Base-by-base conservation (phyloP, 2,329 filamentous ascomycete species). In the Coleophoma eucalyptorum region DNA sequence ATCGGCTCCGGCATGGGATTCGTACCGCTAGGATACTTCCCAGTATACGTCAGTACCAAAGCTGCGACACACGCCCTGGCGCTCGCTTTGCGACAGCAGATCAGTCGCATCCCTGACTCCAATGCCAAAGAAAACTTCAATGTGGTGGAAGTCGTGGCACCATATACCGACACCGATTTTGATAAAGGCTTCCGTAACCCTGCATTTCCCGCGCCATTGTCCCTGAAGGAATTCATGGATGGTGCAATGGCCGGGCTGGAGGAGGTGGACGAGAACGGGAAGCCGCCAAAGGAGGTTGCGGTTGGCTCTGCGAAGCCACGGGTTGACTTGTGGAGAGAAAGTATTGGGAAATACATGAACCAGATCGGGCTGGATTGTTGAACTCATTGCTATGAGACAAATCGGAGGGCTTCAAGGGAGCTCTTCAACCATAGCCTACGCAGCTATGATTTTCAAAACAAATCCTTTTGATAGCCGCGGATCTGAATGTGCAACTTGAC, bases 151-250 rank as follows among this genome's bases (percentile, higher is more conserved):
- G 57, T 68, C 20, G 58, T 61, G 0, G 64, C 66, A 8, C 66
- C 65, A 7, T 68, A 67, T 48, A 59, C 65, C 6, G 65, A 63
- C 16, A 69, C 67, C 2, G 63, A 55, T 4, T 51, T 69, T 3
- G 66, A 67, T 26, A 54, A 54, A 26, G 62, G 47, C 19, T 57
- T 60, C 47, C 52, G 60, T 5, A 59, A 60, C 11, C 58, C 58
- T 7, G 53, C 56, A n/a, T 8, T 26, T 26, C 43, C 43, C 12
- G 10, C 11, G 20, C 43, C 43, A 10, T 8, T 45, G 43, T 10
- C 43, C 15, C 43, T 45, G 13, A 31, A 33, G 11, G 26, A 26
- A 32, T 45, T 45, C 18, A 45, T 33, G 43, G 26, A 45, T 12
- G 13, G 32, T 15, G 43, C 26, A 6, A 45, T 45, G 43, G 26